Percentiles rank a stretch among this genome's conserved stretches.
phyloP scores from a whole-genome alignment of 2,329 filamentous ascomycete genomes.

The Penicillium sclerotiorum region DNA sequence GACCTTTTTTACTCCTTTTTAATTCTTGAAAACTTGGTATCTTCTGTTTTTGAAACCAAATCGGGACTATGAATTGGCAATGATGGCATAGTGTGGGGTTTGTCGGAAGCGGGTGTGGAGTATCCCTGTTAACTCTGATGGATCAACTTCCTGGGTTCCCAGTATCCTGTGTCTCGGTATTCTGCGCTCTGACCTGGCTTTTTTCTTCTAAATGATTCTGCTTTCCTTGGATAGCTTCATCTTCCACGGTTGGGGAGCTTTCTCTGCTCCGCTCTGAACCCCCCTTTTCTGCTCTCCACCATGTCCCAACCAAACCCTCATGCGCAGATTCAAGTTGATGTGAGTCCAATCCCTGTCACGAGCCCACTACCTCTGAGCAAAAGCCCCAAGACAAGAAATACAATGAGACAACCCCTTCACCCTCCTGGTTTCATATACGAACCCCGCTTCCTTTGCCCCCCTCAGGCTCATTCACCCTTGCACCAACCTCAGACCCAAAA shows the following conservation, averaged over 20 bases:
- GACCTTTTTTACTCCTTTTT: too few relatives aligned
- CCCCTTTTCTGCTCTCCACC: slow-evolving; percentile 1
- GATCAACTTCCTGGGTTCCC: slow-evolving; percentile 12
- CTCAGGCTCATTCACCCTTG: slow-evolving; percentile 4
- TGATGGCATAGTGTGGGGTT: neutral
- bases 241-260: neutral
- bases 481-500: too few relatives aligned
- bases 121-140: neutral
- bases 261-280: neutral
- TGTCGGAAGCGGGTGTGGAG: neutral
- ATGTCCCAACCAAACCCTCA: slow-evolving; percentile 35
- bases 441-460: neutral
- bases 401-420: too few relatives aligned
- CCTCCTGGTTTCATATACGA: neutral
- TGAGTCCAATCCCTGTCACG: slow-evolving; percentile 26
- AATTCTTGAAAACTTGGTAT: too few relatives aligned
- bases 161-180: slow-evolving; percentile 15
- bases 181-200: slow-evolving; percentile 1
- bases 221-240: slow-evolving; percentile 8
- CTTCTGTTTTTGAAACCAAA: too few relatives aligned
- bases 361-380: too few relatives aligned
- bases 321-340: slow-evolving; percentile 39
- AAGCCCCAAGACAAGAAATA: too few relatives aligned
- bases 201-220: slow-evolving; percentile 3
- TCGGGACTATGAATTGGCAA: too few relatives aligned